phyloP scores from a whole-genome alignment of 306 rosid genomes.

The cucumber (Cucumis sativus) region DNA sequence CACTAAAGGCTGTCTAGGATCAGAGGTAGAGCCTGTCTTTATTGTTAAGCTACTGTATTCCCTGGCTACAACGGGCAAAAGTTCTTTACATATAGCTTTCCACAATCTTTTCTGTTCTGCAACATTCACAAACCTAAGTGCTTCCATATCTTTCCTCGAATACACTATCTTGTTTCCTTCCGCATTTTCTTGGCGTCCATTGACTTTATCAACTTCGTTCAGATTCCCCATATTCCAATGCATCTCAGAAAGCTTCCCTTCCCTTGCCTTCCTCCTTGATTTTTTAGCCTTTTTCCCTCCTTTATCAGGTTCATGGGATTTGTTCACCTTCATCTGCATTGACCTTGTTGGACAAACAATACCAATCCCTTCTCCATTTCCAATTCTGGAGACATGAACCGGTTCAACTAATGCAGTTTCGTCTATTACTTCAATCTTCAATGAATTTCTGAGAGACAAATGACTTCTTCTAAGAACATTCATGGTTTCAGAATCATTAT shows the following conservation, averaged over 20 bases:
- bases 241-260: conserved; percentile 3
- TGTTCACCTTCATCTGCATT: conserved; percentile 12
- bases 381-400: conserved; percentile 4
- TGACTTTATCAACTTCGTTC: background rate
- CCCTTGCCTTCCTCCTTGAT: conserved; percentile 22
- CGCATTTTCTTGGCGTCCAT: conserved; percentile 1
- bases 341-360: background rate
- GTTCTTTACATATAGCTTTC: conserved; percentile 35
- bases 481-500: background rate
- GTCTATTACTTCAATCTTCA: conserved; percentile 58
- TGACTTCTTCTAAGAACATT: background rate
- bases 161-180: conserved; percentile 26
- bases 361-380: conserved; percentile 9
- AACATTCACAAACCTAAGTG: conserved; percentile 41
- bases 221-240: conserved; percentile 4
- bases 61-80: conserved; percentile 32
- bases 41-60: conserved; percentile 47
- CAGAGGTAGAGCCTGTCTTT: conserved; percentile 12
- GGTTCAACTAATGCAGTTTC: conserved; percentile 67
- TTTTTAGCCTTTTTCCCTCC: conserved; percentile 21
- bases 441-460: conserved; percentile 11
- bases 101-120: conserved; percentile 43
- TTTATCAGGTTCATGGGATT: conserved; percentile 4
- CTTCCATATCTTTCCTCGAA: conserved; percentile 51
- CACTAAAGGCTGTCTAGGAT: conserved; percentile 13